These are phyloP conservation scores for Hypoxylon sp. DNA, from an alignment of 2,329 filamentous ascomycete species.

Conservation along the genomic window DNA sequence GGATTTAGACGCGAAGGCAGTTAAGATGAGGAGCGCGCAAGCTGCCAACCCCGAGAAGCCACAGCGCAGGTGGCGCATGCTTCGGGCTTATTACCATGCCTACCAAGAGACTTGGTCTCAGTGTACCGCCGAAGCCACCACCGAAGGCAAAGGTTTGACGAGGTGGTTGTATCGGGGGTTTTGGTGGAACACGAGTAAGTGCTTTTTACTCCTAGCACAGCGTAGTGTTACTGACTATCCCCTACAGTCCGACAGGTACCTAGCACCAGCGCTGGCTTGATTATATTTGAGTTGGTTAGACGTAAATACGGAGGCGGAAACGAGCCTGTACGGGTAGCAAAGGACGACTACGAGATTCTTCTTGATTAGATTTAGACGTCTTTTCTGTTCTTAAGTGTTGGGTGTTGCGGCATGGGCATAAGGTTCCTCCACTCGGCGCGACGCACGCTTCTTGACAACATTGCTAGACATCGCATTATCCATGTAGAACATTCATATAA, in stretches of 20 bases:
- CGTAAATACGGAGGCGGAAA: conserved; percentile 75
- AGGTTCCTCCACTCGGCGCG: conserved; percentile 23
- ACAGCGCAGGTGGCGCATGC: conserved; percentile 61
- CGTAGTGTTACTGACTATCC: conserved; percentile 7
- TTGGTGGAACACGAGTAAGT: conserved; percentile 70
- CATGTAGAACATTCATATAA: neutral
- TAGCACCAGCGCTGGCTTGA: conserved; percentile 79
- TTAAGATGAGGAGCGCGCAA: conserved; percentile 56
- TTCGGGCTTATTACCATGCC: conserved; percentile 75
- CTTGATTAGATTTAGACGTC: conserved; percentile 55
- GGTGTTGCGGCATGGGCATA: conserved; percentile 5
- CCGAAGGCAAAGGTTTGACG: conserved; percentile 66
- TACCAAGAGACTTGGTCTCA: conserved; percentile 76
- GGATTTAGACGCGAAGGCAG: conserved; percentile 72
- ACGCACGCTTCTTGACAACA: conserved; percentile 8
- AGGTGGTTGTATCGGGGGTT: conserved; percentile 79
- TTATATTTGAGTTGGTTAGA: conserved; percentile 82
- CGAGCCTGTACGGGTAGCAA: conserved; percentile 72
- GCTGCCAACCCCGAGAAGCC: conserved; percentile 50
- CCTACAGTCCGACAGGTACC: conserved; percentile 73
- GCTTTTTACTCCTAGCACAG: no score
- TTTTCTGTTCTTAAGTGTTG: conserved; percentile 9
- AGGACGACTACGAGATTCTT: conserved; percentile 78
- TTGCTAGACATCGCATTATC: conserved; percentile 7
- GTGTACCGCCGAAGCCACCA: conserved; percentile 67